Evolutionary conservation across 345 rosid species (phyloP).

Genomic region (Anacardium occidentale): DNA sequence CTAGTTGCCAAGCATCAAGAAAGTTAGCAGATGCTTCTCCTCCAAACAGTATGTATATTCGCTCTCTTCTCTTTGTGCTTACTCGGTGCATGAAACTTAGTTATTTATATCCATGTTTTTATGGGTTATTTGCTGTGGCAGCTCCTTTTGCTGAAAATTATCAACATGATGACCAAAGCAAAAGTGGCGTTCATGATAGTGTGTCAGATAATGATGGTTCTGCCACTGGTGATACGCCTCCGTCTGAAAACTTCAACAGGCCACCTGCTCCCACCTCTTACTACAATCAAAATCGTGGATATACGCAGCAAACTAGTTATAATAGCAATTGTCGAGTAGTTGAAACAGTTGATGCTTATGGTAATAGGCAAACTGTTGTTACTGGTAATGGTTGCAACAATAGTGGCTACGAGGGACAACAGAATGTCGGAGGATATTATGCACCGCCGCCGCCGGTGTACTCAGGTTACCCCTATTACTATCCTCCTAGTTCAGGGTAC

Average conservation of each 20-base stretch:
- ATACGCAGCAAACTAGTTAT: too few species aligned
- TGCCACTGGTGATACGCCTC: background rate
- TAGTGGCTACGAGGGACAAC: too few species aligned
- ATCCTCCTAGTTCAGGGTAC: background rate
- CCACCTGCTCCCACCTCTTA: slow-evolving; percentile 9
- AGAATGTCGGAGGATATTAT: too few species aligned
- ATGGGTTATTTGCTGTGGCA: background rate
- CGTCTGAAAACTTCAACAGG: background rate
- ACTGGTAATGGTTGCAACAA: background rate
- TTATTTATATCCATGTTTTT: too few species aligned
- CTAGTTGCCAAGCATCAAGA: background rate
- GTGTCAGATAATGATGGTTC: slow-evolving; percentile 3
- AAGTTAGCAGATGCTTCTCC: slow-evolving; percentile 1
- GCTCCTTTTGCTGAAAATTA: background rate
- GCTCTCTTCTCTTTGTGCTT: background rate
- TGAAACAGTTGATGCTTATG: background rate
- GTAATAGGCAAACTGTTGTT: background rate
- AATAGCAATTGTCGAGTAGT: too few species aligned
- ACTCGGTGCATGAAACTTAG: too few species aligned
- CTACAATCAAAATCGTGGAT: too few species aligned
- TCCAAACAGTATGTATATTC: background rate
- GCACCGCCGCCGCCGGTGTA: too few species aligned
- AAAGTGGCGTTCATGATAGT: slow-evolving; percentile 1
- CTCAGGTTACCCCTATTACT: too few species aligned
- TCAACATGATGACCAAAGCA: slow-evolving; percentile 9